Conservation (phyloP, 2,329 filamentous ascomycete genomes). For the Xylariales sp. region DNA sequence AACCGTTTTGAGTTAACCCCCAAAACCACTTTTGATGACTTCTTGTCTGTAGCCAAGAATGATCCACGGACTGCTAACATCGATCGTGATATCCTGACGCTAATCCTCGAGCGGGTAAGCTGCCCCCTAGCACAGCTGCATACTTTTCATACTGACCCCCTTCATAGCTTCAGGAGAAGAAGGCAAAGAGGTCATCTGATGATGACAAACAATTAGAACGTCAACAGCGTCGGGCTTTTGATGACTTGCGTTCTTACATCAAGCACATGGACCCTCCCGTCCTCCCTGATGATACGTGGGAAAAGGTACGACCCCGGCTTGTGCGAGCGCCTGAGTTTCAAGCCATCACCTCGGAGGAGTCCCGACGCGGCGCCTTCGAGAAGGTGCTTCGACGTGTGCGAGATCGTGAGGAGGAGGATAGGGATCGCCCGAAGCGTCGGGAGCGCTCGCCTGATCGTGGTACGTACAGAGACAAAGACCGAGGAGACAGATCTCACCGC, state of each 20-base stretch:
- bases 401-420: conserved; percentile 86
- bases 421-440: conserved; percentile 54
- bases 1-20: conserved; percentile 86
- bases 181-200: conserved; percentile 63
- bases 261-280: conserved; percentile 89
- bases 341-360: conserved; percentile 76
- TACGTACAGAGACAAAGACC: conserved; percentile 50
- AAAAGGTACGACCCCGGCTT: conserved; percentile 76
- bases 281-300: conserved; percentile 74
- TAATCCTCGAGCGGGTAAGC: conserved; percentile 78
- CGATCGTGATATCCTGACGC: conserved; percentile 69
- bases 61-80: conserved; percentile 87
- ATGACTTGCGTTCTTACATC: conserved; percentile 78
- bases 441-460: conserved; percentile 53
- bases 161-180: conserved; percentile 75
- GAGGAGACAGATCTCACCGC: conserved; percentile 61
- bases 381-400: conserved; percentile 87
- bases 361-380: conserved; percentile 79
- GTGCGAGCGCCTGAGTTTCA: conserved; percentile 80
- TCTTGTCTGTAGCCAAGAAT: conserved; percentile 73
- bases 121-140: not conserved
- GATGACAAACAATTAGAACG: conserved; percentile 84
- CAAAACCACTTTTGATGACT: conserved; percentile 85
- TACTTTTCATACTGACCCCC: not conserved
- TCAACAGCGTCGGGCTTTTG: conserved; percentile 77